Base-by-base conservation (phyloP, 2,329 filamentous ascomycete genomes). In the Geosmithia morbida region DNA sequence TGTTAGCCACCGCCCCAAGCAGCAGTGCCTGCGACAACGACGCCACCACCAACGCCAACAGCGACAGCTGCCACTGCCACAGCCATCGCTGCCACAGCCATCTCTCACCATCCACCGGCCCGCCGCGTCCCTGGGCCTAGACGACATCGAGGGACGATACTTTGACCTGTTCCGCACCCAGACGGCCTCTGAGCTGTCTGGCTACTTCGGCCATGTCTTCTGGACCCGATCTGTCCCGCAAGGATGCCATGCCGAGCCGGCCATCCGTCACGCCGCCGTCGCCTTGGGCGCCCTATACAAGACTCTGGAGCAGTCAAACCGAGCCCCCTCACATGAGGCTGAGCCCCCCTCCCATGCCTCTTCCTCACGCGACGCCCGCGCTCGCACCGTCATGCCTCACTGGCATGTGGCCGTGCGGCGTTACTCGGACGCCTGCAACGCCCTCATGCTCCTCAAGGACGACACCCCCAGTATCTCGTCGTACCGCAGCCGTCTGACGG, bases 261-360 rank as follows among this genome's bases (percentile, higher is more conserved):
- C 79, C 22, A 77, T 84, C 49, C 73, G 75, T 13, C 77, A 83
- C 58, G 77, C 79, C 11, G 78, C 84, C 10, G 70, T 83, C 20
- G 81, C 80, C 6, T 64, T 85, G 7, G 80, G 79, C 16, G 78
- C 79, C 3, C 62, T 85, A 40, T 83, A 84, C 60, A 82, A 82
- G 59, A 81, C 78, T 1, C 60, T 82, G 7, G 79, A 83, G 49
- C 72, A 76, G 56, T 69, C 71, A 5, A 70, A 71, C 2, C 18
- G 30, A n/a, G 42, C 19, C 3, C 18, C 48, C 7, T 39, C 47
- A 14, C 29, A 45, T 17, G 44, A 51, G 8, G 48, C 17, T 3
- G 18, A 22, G 10, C 16, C 19, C 4, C 40, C 14, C 10, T 20
- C n/a, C 3, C 5, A 20, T 18, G 3, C 14, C 11, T 16, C 14